Percentiles rank a stretch among this genome's conserved stretches.
These are phyloP conservation scores for Hibiscus trionum DNA, from an alignment of 345 rosid genomes.

Conservation along the genomic window DNA sequence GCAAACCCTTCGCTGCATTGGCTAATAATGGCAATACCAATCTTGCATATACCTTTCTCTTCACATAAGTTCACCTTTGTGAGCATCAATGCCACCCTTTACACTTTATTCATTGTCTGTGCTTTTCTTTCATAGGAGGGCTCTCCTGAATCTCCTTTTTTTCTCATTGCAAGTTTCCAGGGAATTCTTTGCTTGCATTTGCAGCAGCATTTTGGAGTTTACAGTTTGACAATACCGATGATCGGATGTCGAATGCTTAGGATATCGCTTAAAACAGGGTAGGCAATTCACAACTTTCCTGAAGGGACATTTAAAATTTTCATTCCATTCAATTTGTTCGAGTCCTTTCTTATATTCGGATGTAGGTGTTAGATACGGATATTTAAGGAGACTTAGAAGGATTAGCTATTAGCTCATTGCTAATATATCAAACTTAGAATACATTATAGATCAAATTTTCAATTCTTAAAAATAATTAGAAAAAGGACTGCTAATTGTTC, in stretches of 20 bases:
- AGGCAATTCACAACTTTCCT: no score
- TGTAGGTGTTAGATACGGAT: no score
- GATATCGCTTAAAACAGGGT: no score
- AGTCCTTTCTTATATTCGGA: no score
- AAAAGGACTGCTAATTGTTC: not conserved
- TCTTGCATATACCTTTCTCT: not conserved
- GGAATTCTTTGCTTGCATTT: not conserved
- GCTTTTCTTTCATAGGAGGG: slow-evolving; percentile 7
- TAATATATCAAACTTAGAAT: not conserved
- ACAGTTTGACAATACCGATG: not conserved
- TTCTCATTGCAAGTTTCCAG: not conserved
- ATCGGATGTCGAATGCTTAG: no score
- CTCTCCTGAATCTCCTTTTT: not conserved
- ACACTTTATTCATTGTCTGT: slow-evolving; percentile 12
- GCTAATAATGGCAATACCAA: not conserved
- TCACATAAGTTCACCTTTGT: not conserved
- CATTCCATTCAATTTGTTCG: no score
- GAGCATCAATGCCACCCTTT: not conserved
- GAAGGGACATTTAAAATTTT: no score
- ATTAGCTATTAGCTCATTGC: not conserved
- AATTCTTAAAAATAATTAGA: not conserved
- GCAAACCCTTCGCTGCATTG: not conserved
- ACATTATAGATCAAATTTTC: not conserved
- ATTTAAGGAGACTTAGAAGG: not conserved
- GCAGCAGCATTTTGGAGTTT: not conserved